Percentiles rank a stretch among this genome's conserved stretches.
phyloP scores from a whole-genome alignment of 2,329 filamentous ascomycete genomes.

The Ascochyta pisi region DNA sequence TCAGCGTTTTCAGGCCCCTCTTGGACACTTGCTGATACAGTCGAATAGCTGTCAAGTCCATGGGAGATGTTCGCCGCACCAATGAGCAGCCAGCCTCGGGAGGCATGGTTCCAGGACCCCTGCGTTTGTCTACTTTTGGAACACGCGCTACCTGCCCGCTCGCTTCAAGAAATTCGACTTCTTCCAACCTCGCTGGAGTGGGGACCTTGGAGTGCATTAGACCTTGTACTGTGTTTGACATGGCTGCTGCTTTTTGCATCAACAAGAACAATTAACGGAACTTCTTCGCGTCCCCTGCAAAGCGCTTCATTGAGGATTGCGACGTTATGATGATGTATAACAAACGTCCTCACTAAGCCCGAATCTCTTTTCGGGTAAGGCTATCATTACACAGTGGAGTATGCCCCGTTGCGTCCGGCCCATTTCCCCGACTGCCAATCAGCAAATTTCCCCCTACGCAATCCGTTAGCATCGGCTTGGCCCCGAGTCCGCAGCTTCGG shows the following conservation, averaged over 20 bases:
- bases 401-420: background rate
- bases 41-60: background rate
- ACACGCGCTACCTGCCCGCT: conserved; percentile 10
- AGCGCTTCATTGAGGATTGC: background rate
- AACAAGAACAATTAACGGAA: too few species aligned
- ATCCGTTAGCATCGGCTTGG: background rate
- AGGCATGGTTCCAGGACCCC: background rate
- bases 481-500: background rate
- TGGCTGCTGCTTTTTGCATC: too few species aligned
- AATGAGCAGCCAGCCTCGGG: background rate
- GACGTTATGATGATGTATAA: background rate
- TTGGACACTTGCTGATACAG: conserved; percentile 9
- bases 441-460: background rate
- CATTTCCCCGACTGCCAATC: background rate
- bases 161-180: background rate
- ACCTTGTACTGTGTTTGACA: too few species aligned
- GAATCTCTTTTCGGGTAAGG: too few species aligned
- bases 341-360: background rate
- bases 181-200: background rate
- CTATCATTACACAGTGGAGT: background rate
- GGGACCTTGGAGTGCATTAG: too few species aligned
- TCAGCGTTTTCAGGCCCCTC: background rate
- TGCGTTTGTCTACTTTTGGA: conserved; percentile 8
- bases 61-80: background rate
- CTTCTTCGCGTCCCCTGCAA: too few species aligned